A percentile compares a stretch with the other conserved stretches of the same genome.
Evolutionary conservation across 1,139 yeast genomes (phyloP).

Genomic region (Taphrina wiesneri): DNA sequence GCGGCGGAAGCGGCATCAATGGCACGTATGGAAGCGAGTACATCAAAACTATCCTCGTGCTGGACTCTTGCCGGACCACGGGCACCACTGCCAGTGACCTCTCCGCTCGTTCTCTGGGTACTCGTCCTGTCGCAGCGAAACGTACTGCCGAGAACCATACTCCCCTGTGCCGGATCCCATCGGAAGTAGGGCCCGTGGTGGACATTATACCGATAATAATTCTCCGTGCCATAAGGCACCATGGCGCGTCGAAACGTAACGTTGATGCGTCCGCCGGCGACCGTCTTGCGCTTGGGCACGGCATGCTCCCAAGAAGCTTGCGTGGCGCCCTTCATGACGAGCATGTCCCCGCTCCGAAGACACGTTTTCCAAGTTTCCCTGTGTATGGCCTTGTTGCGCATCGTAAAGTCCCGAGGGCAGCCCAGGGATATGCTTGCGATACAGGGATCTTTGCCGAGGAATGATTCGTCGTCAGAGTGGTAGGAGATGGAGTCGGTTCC

Average conservation of each 20-base stretch:
- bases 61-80: not conserved
- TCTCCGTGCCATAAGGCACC: constrained; percentile 32
- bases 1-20: not conserved
- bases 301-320: constrained; percentile 31
- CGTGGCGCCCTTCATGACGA: constrained; percentile 24
- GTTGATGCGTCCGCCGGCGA: constrained; percentile 26
- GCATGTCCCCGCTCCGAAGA: constrained; percentile 26
- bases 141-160: constrained; percentile 16
- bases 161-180: constrained; percentile 8
- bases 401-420: constrained; percentile 20
- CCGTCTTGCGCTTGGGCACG: constrained; percentile 23
- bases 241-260: constrained; percentile 28
- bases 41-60: not conserved
- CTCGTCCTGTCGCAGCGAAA: too few relatives aligned
- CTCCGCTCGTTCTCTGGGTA: too few relatives aligned
- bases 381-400: constrained; percentile 27
- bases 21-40: not conserved
- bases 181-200: constrained; percentile 28
- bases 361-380: not conserved
- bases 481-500: constrained; percentile 33
- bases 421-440: constrained; percentile 32
- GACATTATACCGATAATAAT: constrained; percentile 32
- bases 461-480: constrained; percentile 34
- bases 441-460: constrained; percentile 27
- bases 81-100: too few relatives aligned